These are phyloP conservation scores for Claviceps maximensis DNA, from an alignment of 2,329 filamentous ascomycete species.

Conservation along the genomic window DNA sequence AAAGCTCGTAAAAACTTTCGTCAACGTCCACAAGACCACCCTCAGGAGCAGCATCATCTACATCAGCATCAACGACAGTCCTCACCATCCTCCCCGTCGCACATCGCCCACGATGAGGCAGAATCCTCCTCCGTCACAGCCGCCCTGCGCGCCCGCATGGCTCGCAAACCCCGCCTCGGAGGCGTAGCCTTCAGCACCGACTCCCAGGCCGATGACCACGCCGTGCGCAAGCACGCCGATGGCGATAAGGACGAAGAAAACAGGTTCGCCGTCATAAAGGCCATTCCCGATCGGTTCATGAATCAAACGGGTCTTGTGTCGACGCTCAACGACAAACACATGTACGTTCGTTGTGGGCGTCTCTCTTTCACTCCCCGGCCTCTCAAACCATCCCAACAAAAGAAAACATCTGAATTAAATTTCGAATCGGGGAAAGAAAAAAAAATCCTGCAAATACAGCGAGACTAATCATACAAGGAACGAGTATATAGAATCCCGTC, in stretches of 20 bases:
- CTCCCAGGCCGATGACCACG: conserved; percentile 9
- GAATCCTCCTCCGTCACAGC: conserved; percentile 29
- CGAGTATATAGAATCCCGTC: conserved; percentile 71
- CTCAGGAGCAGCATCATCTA: not conserved
- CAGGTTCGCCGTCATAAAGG: conserved; percentile 14
- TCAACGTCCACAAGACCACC: conserved; percentile 28
- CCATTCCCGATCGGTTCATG: conserved; percentile 44
- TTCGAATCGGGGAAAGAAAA: no score
- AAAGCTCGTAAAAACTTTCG: conserved; percentile 50
- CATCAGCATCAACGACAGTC: not conserved
- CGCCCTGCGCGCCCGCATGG: conserved; percentile 39
- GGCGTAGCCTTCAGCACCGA: conserved; percentile 43
- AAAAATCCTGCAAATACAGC: not conserved
- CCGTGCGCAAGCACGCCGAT: conserved; percentile 21
- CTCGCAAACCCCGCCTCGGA: conserved; percentile 33
- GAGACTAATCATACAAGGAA: conserved; percentile 61
- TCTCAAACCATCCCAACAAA: not conserved
- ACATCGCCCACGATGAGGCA: conserved; percentile 9
- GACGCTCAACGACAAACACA: conserved; percentile 58
- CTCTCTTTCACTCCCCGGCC: not conserved
- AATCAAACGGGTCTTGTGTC: conserved; percentile 56
- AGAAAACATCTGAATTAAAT: no score
- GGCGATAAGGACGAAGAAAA: conserved; percentile 20
- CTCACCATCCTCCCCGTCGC: not conserved
- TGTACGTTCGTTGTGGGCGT: conserved; percentile 41